These are phyloP conservation scores for Trametes versicolor DNA, from an alignment of 1,284 basidiomycete species.

Conservation along the genomic window DNA sequence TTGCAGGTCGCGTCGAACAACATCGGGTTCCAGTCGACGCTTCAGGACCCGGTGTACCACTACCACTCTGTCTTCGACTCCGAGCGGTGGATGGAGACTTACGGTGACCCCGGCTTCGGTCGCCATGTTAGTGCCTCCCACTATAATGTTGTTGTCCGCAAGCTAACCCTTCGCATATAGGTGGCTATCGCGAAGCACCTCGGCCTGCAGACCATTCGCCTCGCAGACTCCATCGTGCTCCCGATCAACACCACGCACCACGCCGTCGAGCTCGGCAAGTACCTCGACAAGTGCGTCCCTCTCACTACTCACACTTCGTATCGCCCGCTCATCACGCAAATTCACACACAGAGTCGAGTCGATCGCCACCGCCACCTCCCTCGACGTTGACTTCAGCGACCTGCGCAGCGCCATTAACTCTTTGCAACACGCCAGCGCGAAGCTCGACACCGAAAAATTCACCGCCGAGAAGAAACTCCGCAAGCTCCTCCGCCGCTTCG, in stretches of 20 bases:
- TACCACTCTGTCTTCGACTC: slow-evolving; percentile 84
- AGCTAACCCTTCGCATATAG: slow-evolving; percentile 40
- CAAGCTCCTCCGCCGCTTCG: slow-evolving; percentile 47
- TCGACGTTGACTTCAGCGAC: slow-evolving; percentile 40
- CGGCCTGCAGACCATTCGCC: slow-evolving; percentile 68
- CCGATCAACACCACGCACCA: slow-evolving; percentile 86
- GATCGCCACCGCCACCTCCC: slow-evolving; percentile 38
- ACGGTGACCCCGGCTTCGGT: slow-evolving; percentile 78
- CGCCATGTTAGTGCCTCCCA: slow-evolving; percentile 58
- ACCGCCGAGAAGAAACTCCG: slow-evolving; percentile 46
- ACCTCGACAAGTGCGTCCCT: slow-evolving; percentile 56
- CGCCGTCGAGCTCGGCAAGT: slow-evolving; percentile 56
- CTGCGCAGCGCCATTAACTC: slow-evolving; percentile 60
- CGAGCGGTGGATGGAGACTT: slow-evolving; percentile 75
- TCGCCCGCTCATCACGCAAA: not conserved
- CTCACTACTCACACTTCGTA: not conserved
- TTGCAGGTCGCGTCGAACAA: slow-evolving; percentile 58
- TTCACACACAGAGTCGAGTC: slow-evolving; percentile 43
- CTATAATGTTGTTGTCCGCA: not conserved
- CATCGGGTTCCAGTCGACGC: slow-evolving; percentile 57
- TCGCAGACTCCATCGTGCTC: slow-evolving; percentile 66
- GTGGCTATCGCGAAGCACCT: slow-evolving; percentile 75
- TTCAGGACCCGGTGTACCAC: slow-evolving; percentile 75
- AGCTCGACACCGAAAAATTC: slow-evolving; percentile 62
- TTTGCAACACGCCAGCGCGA: slow-evolving; percentile 60